Evolutionary conservation across 495 filamentous ascomycete species (phyloP), one percentile per base, ranked within the genome.

Genomic region (Penicillium simplicissimum): DNA sequence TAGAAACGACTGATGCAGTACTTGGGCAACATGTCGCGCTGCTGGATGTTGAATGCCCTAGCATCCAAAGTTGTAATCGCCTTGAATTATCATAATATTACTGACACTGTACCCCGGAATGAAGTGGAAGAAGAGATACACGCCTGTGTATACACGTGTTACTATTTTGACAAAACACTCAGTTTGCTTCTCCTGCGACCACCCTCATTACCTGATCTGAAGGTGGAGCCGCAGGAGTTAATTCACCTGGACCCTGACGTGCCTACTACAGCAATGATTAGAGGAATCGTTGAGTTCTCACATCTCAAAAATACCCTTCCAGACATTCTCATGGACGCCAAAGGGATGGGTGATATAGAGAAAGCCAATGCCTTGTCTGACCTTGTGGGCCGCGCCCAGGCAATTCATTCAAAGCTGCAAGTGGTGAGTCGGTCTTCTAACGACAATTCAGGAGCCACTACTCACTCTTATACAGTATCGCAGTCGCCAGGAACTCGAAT

Each of bases 141-240:
- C 35, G 61, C 63, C 1, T 72, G 67, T 52, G 52, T 72, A 3
- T 69, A 71, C 36, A 65, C 53, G 9, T 75, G 74, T 57, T 77
- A 73, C 51, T 73, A 73, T 37, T 67, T 74, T 19, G 75, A 77
- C 55, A 71, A 74, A 23, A 67, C 66, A 4, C 66, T 77, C 17
- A 75, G 75, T 59, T 57, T 76, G 52, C 72, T 77, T 38, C 70
- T 76, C 10, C 67, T 74, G 9, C 73, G 75, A 11, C 75, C 73
- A 2, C 61, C 71, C 8, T 73, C 70, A 23, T 52, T 77, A 9
- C 75, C 73, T 35, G 67, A 67, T 17, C 64, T 75, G 21, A 69
- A 69, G 33, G 62, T 72, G 1, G 57, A 66, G 3, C 67, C 73
- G 4, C 38, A 58, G 4, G 25, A 64, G 2, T 52, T 75, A 25